Base-by-base conservation (phyloP, 179 eudicot genomes). In the Silene coronaria region DNA sequence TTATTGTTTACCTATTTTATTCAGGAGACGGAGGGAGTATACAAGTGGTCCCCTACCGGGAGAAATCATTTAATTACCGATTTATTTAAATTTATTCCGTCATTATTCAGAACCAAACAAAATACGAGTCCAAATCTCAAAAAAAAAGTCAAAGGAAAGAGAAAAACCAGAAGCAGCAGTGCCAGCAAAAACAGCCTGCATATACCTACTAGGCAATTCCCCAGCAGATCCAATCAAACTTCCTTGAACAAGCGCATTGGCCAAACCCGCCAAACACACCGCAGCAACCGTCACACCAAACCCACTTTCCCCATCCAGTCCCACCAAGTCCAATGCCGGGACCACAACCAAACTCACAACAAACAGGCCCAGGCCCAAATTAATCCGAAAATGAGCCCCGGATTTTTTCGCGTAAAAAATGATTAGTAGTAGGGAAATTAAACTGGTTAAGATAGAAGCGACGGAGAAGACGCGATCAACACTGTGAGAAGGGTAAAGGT, bases 111-210 rank as follows among this genome's bases (percentile, higher is more conserved):
- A 28, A 46, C 14, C 9, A 28, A 72, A 30, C 27, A 46, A 53
- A 46, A 13, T 36, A 36, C 45, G n/a, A 16, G n/a, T 48, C 55
- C 1, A 48, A 48, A 8, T 14, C 45, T 3, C 21, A 8, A 22
- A 21, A 38, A 8, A 22, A 21, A 72, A 55, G 57, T 71, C 36
- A 61, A 70, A 24, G 14, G 28, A 26, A 14, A 21, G 30, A 19
- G 38, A 42, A 11, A 57, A 17, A 94, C 98, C 98, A 71, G 98
- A 94, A 84, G 96, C 92, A 67, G 94, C 98, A 71, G 97, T 89
- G 3, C 98, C 98, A 21, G 92, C 97, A 27, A 90, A 85, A 78
- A 81, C 82, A 70, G 98, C 97, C 76, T 94, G 98, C 94, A 92
- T 92, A 76, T 92, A 94, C 78, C 97, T 82, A 61, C 82, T 87